These are phyloP conservation scores for Candida quercuum DNA, from an alignment of 805 yeast species.

Conservation along the genomic window DNA sequence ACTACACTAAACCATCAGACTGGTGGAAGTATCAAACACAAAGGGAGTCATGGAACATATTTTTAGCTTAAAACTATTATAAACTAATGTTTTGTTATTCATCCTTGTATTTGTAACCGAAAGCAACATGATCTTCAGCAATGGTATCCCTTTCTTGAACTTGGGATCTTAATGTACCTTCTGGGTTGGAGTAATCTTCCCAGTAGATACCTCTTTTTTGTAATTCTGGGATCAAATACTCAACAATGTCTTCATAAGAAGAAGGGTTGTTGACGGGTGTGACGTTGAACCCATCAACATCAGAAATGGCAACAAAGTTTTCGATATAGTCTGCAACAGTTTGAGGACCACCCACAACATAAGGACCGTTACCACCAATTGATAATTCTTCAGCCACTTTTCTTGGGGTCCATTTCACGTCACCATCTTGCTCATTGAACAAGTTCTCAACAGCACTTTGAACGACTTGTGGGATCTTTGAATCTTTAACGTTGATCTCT, in stretches of 20 bases:
- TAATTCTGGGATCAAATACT: slow-evolving; percentile 33
- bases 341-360: slow-evolving; percentile 28
- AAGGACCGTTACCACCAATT: slow-evolving; percentile 29
- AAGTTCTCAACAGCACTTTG: slow-evolving; percentile 27
- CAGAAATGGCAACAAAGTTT: slow-evolving; percentile 34
- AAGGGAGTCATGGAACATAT: slow-evolving; percentile 1
- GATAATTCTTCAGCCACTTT: slow-evolving; percentile 26
- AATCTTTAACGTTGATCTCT: slow-evolving; percentile 7
- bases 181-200: slow-evolving; percentile 28
- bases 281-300: slow-evolving; percentile 40
- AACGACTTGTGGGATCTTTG: slow-evolving; percentile 24
- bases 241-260: slow-evolving; percentile 35
- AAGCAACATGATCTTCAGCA: slow-evolving; percentile 6
- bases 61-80: not conserved
- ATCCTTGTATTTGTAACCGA: slow-evolving; percentile 2
- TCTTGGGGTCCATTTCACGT: slow-evolving; percentile 19
- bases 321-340: slow-evolving; percentile 38
- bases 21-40: not conserved
- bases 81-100: too few relatives aligned
- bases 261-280: slow-evolving; percentile 35
- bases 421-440: slow-evolving; percentile 16
- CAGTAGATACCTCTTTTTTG: slow-evolving; percentile 31
- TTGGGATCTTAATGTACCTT: slow-evolving; percentile 10
- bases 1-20: not conserved
- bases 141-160: slow-evolving; percentile 5